Evolutionary conservation across 345 rosid genomes (phyloP).

Genomic region (Lumnitzera racemosa): DNA sequence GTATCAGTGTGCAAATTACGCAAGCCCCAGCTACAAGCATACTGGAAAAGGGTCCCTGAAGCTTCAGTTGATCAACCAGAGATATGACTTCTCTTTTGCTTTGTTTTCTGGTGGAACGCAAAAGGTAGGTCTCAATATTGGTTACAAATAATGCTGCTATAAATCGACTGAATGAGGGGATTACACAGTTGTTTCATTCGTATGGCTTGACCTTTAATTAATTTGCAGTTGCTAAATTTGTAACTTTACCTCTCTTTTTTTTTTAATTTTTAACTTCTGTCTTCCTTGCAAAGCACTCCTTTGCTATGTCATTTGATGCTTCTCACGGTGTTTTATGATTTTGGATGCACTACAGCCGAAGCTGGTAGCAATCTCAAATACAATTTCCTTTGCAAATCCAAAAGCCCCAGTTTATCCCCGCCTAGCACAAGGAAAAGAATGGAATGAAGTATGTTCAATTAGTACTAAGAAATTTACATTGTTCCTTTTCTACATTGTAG

Average conservation of each 20-base stretch:
- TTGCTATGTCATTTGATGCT: too few relatives aligned
- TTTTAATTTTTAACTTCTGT: too few relatives aligned
- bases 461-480: background rate
- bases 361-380: slow-evolving; percentile 61
- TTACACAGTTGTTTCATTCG: background rate
- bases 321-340: too few relatives aligned
- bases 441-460: slow-evolving; percentile 70
- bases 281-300: too few relatives aligned
- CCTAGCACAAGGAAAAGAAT: slow-evolving; percentile 82
- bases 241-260: too few relatives aligned
- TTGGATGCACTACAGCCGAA: slow-evolving; percentile 50
- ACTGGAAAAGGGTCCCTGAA: slow-evolving; percentile 52
- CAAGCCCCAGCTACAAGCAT: slow-evolving; percentile 33
- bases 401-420: slow-evolving; percentile 92
- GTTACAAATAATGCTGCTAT: too few relatives aligned
- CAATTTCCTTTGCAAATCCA: slow-evolving; percentile 54
- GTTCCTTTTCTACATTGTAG: background rate
- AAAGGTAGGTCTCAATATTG: slow-evolving; percentile 29
- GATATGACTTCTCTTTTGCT: slow-evolving; percentile 81
- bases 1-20: slow-evolving; percentile 61
- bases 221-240: too few relatives aligned
- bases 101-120: slow-evolving; percentile 58
- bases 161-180: too few relatives aligned
- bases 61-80: slow-evolving; percentile 82
- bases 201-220: too few relatives aligned